Evolutionary conservation across 2,329 filamentous ascomycete species (phyloP), one percentile per base, ranked within the genome.

Genomic region (Fusarium longipes): DNA sequence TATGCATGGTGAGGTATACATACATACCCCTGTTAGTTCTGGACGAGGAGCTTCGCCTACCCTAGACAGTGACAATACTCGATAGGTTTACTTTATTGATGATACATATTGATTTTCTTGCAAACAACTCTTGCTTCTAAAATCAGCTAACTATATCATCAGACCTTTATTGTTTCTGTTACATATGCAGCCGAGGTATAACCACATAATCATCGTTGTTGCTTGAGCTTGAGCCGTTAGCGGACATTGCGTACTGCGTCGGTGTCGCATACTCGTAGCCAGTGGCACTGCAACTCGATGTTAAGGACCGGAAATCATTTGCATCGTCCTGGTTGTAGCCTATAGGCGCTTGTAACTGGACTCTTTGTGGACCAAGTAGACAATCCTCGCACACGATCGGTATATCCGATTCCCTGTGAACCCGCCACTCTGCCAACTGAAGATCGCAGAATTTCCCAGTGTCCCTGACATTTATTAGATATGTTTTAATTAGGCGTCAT

Each of bases 1-100:
- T 42, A n/a, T 65, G 65, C 64, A 67, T 68, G 40, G 22, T 25
- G 33, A 58, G 30, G 38, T 30, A 45, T 27, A 25, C 25, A 45
- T 27, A 25, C 25, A 25, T 25, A 65, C 42, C 64, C 64, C 33
- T 68, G 65, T 52, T 27, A 3, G 22, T 18, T 24, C 30, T 10
- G 20, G 5, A 3, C 14, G 6, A 30, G 27, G 18, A 14, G 7
- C 33, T 6, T 33, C 8, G 22, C 20, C n/a, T 64, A 64, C 61
- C 58, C 61, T 64, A 30, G 8, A 63, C 18, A 24, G 8, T 6
- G 6, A 18, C 11, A 6, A 18, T 30, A 25, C 47, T 36, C 36
- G 24, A 18, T 24, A 22, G 15, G 11, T 10, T 12, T 7, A 30
- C 14, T 29, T 10, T 11, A 32, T 47, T 25, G 11, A 24, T 11